These are phyloP conservation scores for Calonectria pteridis DNA, from an alignment of 2,329 filamentous ascomycete genomes.

Conservation along the genomic window DNA sequence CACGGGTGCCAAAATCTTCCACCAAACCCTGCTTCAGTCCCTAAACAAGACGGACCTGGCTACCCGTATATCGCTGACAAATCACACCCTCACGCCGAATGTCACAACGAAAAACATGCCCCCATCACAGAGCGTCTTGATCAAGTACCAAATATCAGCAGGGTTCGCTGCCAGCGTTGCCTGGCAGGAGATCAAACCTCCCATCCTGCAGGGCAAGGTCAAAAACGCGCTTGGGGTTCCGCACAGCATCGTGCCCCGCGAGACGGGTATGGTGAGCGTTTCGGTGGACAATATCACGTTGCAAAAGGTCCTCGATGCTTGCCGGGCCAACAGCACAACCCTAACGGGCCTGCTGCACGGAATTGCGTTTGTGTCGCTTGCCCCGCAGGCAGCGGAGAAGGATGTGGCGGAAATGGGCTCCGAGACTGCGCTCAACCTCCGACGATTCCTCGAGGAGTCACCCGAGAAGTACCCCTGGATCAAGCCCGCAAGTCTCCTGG, in stretches of 20 bases:
- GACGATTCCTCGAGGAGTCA: constrained; percentile 31
- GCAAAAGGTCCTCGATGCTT: constrained; percentile 31
- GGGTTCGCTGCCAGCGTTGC: constrained; percentile 7
- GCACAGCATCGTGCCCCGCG: constrained; percentile 11
- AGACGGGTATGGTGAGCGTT: constrained; percentile 29
- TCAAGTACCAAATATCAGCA: constrained; percentile 22
- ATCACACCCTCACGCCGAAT: constrained; percentile 9
- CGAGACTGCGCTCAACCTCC: constrained; percentile 39
- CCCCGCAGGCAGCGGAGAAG: constrained; percentile 21
- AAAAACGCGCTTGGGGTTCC: constrained; percentile 31
- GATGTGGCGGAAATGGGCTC: constrained; percentile 14
- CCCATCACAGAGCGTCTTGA: constrained; percentile 30
- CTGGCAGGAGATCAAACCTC: constrained; percentile 28
- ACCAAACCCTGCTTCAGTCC: constrained; percentile 25
- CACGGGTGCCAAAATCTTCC: constrained; percentile 30
- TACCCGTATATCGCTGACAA: not conserved
- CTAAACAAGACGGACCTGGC: constrained; percentile 9
- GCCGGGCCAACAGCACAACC: constrained; percentile 40
- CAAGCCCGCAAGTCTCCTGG: constrained; percentile 27
- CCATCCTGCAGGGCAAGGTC: not conserved
- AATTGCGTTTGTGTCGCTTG: constrained; percentile 33
- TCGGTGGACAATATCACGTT: constrained; percentile 21
- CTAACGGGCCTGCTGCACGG: constrained; percentile 42
- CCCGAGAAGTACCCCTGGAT: constrained; percentile 3
- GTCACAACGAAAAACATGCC: constrained; percentile 13